These are phyloP conservation scores for Coemansia sp. DNA, from an alignment of 192 early-diverging fungal species.

Conservation along the genomic window DNA sequence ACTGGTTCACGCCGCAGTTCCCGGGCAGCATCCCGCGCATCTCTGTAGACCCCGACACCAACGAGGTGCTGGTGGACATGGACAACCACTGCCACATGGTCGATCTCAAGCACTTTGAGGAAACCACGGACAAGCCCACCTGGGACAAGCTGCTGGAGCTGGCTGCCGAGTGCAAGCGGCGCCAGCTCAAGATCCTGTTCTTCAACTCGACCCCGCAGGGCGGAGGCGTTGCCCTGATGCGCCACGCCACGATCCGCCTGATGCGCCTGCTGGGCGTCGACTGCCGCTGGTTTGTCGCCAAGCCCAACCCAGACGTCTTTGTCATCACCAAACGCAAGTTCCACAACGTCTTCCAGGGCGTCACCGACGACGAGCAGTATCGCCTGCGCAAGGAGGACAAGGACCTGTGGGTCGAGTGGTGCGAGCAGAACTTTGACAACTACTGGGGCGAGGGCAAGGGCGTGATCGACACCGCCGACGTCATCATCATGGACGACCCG, in stretches of 20 bases:
- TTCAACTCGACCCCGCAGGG: constrained; percentile 86
- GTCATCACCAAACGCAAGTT: constrained; percentile 87
- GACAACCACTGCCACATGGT: constrained; percentile 67
- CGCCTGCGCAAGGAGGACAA: constrained; percentile 61
- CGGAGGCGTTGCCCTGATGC: constrained; percentile 86
- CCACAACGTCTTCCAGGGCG: constrained; percentile 85
- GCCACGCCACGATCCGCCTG: constrained; percentile 75
- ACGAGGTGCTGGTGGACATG: constrained; percentile 71
- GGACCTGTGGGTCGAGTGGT: constrained; percentile 59
- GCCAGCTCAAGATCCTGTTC: constrained; percentile 62
- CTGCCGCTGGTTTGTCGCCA: constrained; percentile 73
- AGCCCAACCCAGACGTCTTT: constrained; percentile 82
- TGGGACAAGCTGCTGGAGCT: constrained; percentile 66
- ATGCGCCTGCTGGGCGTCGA: constrained; percentile 65
- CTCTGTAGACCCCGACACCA: constrained; percentile 59
- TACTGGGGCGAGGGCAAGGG: constrained; percentile 72
- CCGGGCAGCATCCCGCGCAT: constrained; percentile 75
- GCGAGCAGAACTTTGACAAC: constrained; percentile 65
- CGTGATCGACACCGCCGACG: constrained; percentile 66
- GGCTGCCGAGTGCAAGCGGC: constrained; percentile 55
- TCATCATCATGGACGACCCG: constrained; percentile 86
- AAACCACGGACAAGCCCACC: constrained; percentile 61
- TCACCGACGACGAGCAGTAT: constrained; percentile 59
- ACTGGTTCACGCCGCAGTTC: constrained; percentile 69
- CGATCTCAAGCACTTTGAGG: constrained; percentile 63